Conservation (phyloP, 257 asterid genomes). For the Mentha longifolia region DNA sequence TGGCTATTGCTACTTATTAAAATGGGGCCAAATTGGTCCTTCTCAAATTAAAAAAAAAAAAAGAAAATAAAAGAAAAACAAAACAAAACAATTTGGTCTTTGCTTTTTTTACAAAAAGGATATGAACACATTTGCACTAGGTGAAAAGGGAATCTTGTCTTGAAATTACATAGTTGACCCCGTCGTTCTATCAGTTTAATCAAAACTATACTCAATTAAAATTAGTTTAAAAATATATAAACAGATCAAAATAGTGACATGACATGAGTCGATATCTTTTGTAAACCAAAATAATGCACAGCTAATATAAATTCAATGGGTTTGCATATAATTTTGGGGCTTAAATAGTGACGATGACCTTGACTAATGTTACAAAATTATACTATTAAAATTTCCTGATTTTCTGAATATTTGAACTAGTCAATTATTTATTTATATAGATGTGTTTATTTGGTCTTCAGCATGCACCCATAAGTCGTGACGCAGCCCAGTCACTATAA, state of each 20-base stretch:
- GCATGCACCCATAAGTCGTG: neutral
- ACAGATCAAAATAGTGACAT: neutral
- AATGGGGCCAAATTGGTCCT: conserved; percentile 18
- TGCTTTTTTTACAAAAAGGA: neutral
- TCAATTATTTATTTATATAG: neutral
- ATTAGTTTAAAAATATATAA: too few species aligned
- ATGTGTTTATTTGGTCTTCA: neutral
- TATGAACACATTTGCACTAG: neutral
- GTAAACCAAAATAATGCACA: neutral
- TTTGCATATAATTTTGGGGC: neutral
- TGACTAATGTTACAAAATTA: too few species aligned
- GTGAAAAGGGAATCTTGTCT: too few species aligned
- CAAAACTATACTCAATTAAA: neutral
- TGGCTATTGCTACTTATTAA: too few species aligned
- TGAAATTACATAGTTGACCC: conserved; percentile 17
- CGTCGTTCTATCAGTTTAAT: neutral
- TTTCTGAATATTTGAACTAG: conserved; percentile 9
- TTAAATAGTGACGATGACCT: neutral
- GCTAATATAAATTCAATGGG: neutral
- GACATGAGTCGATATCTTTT: neutral
- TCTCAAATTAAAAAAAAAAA: too few species aligned
- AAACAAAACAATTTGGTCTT: too few species aligned
- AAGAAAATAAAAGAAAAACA: too few species aligned
- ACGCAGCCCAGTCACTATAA: neutral
- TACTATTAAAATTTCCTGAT: neutral